Evolutionary conservation across 495 filamentous ascomycete species (phyloP), one percentile per base, ranked within the genome.

Genomic region (Hypomontagnella monticulosa): DNA sequence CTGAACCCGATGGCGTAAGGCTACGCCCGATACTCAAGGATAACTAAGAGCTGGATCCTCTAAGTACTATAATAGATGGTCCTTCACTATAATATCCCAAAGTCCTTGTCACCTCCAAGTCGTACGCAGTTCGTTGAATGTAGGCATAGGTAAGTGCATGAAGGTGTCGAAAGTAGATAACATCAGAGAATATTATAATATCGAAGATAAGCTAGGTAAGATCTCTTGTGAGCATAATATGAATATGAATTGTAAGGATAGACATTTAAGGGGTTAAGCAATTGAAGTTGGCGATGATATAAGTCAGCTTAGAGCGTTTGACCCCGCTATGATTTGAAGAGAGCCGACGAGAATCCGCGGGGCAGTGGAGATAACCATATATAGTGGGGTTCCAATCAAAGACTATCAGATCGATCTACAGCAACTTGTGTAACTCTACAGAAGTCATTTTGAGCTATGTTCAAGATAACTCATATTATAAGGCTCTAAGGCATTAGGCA

Each of bases 281-380:
- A 27, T 2, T 27, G 23, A 27, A 27, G 23, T 27, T 6, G 23
- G 6, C 23, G 23, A 27, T 6, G 6, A 6, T 27, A 27, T 27
- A 27, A 27, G 23, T 27, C 23, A 27, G 23, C 23, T 27, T 27
- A 27, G 23, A 27, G 6, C 23, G 6, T 2, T 27, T 27, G 6
- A 33, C 47, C 47, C 47, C 47, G 47, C 47, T 50, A 50, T 50
- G 30, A 15, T 30, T 12, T n/a, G 4, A 4, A 37, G 47, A 50
- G 15, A 30, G 23, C 40, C 36, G 8, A 36, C 42, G 38, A 19
- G 7, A 11, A 9, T 43, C 36, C 34, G 57, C 46, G 47, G 47
- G 46, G 57, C 47, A 34, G 11, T 23, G 15, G 46, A 47, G 53
- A 34, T 59, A 50, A 34, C 20, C 14, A 4, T 50, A 34, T 30